Conservation (phyloP, 2,329 filamentous ascomycete genomes). For the Sporothrix euskadiensis region DNA sequence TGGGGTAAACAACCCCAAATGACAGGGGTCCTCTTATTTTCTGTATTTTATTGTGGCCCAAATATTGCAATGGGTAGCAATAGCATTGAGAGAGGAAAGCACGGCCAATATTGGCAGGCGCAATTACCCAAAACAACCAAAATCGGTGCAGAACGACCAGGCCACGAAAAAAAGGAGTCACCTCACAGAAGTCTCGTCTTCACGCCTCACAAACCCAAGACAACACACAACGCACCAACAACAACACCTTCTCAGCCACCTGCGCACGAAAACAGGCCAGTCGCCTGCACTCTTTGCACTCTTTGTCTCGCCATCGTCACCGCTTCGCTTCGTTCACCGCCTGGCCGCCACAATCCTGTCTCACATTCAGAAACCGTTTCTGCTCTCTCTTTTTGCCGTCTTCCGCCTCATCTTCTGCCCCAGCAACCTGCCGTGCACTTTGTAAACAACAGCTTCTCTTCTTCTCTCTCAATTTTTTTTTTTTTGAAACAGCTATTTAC, state of each 20-base stretch:
- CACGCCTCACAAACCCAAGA: background rate
- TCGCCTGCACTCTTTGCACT: constrained; percentile 5
- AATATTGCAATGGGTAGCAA: constrained; percentile 17
- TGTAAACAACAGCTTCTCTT: constrained; percentile 22
- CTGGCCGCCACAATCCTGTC: constrained; percentile 18
- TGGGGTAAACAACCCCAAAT: constrained; percentile 32
- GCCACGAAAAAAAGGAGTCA: constrained; percentile 9
- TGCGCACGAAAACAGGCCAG: constrained; percentile 13
- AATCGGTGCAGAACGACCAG: background rate
- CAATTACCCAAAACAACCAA: constrained; percentile 14
- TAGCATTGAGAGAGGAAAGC: constrained; percentile 12
- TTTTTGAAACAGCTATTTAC: background rate
- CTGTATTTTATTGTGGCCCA: constrained; percentile 1
- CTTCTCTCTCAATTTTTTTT: background rate
- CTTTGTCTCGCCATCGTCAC: constrained; percentile 6
- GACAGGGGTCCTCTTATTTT: background rate
- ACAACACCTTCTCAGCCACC: background rate
- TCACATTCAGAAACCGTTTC: constrained; percentile 18
- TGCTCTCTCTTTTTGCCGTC: background rate
- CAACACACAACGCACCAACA: background rate
- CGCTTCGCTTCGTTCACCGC: constrained; percentile 21
- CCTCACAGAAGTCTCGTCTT: background rate
- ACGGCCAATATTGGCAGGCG: background rate
- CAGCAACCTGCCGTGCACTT: constrained; percentile 24
- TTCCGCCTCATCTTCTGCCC: constrained; percentile 20